A percentile compares a stretch with the other conserved stretches of the same genome.
phyloP scores from a whole-genome alignment of 805 yeast genomes.

The Wickerhamiella parazyma region DNA sequence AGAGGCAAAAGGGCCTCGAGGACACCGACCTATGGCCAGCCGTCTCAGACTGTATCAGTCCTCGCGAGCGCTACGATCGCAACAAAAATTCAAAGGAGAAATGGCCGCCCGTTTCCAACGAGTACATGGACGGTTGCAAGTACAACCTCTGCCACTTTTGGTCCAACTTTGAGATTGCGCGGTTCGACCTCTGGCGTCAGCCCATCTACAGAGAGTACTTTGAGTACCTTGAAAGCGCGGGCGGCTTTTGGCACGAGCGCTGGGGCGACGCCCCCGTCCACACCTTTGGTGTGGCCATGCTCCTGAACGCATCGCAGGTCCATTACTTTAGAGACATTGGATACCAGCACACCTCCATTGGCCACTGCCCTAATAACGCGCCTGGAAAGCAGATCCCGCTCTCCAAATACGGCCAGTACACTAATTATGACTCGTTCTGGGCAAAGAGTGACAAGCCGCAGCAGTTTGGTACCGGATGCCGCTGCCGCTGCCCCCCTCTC shows the following conservation, averaged over 20 bases:
- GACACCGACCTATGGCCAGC: constrained; percentile 15
- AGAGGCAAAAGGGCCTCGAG: constrained; percentile 33
- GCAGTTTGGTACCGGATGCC: constrained; percentile 58
- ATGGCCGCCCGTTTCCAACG: constrained; percentile 4
- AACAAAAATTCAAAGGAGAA: background rate
- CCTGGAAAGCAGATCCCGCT: constrained; percentile 33
- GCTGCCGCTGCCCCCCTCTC: constrained; percentile 48
- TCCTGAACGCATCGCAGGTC: constrained; percentile 51
- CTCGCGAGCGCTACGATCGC: constrained; percentile 4
- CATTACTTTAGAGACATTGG: constrained; percentile 93
- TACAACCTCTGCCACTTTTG: constrained; percentile 80
- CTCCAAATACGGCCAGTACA: constrained; percentile 27
- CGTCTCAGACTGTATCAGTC: constrained; percentile 22
- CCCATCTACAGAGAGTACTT: constrained; percentile 55
- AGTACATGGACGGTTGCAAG: constrained; percentile 45
- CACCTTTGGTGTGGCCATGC: constrained; percentile 70
- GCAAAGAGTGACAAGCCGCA: constrained; percentile 26
- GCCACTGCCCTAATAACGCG: constrained; percentile 71
- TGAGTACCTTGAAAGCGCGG: constrained; percentile 48
- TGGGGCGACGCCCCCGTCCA: constrained; percentile 99
- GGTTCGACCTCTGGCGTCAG: constrained; percentile 59
- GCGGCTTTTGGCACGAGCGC: constrained; percentile 81
- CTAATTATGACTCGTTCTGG: constrained; percentile 30
- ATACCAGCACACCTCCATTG: constrained; percentile 50
- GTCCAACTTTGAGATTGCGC: constrained; percentile 88